Evolutionary conservation across 23 red algal species (phyloP).

Genomic region (Chondrus crispus): DNA sequence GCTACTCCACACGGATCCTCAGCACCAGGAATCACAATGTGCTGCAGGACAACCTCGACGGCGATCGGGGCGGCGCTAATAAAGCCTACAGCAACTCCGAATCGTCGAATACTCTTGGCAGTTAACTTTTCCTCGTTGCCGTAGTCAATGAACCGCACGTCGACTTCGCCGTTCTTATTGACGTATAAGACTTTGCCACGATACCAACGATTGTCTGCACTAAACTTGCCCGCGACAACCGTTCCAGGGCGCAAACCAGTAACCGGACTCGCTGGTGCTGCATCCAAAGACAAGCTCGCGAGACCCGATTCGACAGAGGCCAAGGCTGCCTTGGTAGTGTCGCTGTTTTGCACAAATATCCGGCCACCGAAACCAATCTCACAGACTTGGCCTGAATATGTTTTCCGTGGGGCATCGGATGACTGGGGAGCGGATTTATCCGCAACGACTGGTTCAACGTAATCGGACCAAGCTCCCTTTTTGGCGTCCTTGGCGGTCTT

Average conservation of each 20-base stretch:
- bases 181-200: constrained; percentile 50
- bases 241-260: constrained; percentile 36
- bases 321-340: constrained; percentile 17
- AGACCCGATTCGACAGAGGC: constrained; percentile 39
- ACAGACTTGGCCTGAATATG: constrained; percentile 51
- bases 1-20: constrained; percentile 59
- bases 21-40: constrained; percentile 65
- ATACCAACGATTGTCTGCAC: constrained; percentile 65
- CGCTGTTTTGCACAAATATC: constrained; percentile 68
- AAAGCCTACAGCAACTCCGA: constrained; percentile 4
- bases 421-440: background rate
- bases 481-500: constrained; percentile 24
- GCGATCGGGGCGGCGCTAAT: constrained; percentile 47
- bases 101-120: constrained; percentile 40
- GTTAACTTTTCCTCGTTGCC: constrained; percentile 75
- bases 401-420: background rate
- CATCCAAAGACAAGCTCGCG: constrained; percentile 45
- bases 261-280: background rate
- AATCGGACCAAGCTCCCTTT: constrained; percentile 70
- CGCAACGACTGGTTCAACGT: constrained; percentile 30
- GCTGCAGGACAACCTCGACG: constrained; percentile 36
- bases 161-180: constrained; percentile 9
- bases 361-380: constrained; percentile 81
- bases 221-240: constrained; percentile 74
- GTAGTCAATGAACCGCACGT: constrained; percentile 82